phyloP scores from a whole-genome alignment of 768 basidiomycete genomes.

The Cystoderma amianthinum region DNA sequence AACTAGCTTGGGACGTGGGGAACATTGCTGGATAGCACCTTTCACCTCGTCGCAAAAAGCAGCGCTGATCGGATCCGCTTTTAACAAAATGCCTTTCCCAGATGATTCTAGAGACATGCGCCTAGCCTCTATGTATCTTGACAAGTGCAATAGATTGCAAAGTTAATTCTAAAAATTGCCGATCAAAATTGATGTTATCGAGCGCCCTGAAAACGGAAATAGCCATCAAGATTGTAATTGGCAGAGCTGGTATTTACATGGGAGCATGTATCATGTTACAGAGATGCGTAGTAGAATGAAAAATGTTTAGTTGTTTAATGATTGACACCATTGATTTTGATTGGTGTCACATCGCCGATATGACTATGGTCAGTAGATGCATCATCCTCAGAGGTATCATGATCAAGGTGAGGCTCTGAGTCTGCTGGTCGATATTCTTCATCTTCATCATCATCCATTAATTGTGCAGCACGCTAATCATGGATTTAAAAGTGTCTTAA shows the following conservation, averaged over 20 bases:
- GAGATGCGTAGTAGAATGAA: too few relatives aligned
- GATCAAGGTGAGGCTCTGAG: slow-evolving; percentile 21
- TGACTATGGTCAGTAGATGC: slow-evolving; percentile 5
- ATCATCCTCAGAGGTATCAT: slow-evolving; percentile 18
- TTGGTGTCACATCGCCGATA: slow-evolving; percentile 1
- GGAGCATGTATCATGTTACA: background rate
- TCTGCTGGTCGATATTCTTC: slow-evolving; percentile 30
- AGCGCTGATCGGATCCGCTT: slow-evolving; percentile 70
- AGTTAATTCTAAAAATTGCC: slow-evolving; percentile 1
- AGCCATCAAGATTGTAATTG: too few relatives aligned
- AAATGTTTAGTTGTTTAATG: too few relatives aligned
- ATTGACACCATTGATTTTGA: slow-evolving; percentile 21
- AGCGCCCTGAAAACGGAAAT: too few relatives aligned
- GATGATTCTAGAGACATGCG: slow-evolving; percentile 16
- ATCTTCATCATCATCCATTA: slow-evolving; percentile 64
- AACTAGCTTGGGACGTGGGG: slow-evolving; percentile 65
- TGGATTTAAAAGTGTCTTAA: slow-evolving; percentile 3
- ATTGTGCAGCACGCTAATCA: slow-evolving; percentile 51
- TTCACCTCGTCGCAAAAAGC: slow-evolving; percentile 69
- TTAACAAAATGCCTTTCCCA: slow-evolving; percentile 72
- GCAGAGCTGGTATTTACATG: background rate
- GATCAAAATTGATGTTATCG: too few relatives aligned
- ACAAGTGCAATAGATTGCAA: too few relatives aligned
- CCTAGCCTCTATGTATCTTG: background rate
- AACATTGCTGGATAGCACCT: slow-evolving; percentile 23